A percentile compares a stretch with the other conserved stretches of the same genome.
Conservation (phyloP, 495 filamentous ascomycete genomes). For the Sabuloglossum arenarium region DNA sequence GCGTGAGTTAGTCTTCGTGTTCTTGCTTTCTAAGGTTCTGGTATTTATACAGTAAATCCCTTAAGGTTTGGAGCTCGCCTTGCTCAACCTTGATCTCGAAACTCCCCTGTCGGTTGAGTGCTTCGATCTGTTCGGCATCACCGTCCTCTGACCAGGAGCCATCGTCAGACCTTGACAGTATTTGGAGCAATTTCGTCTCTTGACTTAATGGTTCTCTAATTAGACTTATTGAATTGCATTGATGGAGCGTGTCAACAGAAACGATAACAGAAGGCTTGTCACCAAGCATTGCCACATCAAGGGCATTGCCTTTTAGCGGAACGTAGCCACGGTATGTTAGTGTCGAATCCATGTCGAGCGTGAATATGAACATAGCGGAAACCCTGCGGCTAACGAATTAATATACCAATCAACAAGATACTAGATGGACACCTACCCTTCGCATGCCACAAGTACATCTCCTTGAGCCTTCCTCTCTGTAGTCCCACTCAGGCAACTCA, state of each 20-base stretch:
- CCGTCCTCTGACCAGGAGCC: not conserved
- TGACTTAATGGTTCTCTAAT: conserved; percentile 11
- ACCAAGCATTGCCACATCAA: conserved; percentile 27
- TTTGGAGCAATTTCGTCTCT: not conserved
- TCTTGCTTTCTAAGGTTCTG: conserved; percentile 4
- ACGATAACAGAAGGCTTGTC: conserved; percentile 24
- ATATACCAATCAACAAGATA: conserved; percentile 3
- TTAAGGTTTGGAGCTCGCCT: not conserved
- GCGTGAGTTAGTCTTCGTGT: not conserved
- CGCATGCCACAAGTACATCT: conserved; percentile 38
- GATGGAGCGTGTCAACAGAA: conserved; percentile 32
- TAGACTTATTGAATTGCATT: conserved; percentile 20
- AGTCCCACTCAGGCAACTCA: not conserved
- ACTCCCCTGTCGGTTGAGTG: not conserved
- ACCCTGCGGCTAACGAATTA: conserved; percentile 21
- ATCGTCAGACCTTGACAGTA: not conserved
- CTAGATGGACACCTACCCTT: conserved; percentile 31
- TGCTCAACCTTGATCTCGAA: not conserved
- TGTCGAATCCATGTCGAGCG: conserved; percentile 14
- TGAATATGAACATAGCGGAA: conserved; percentile 37
- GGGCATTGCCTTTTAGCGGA: conserved; percentile 33
- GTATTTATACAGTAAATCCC: not conserved
- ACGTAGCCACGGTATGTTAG: conserved; percentile 28
- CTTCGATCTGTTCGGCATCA: not conserved
- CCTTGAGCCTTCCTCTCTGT: not conserved